Evolutionary conservation across 2,329 filamentous ascomycete species (phyloP).

Genomic region (Botrytis galanthina): DNA sequence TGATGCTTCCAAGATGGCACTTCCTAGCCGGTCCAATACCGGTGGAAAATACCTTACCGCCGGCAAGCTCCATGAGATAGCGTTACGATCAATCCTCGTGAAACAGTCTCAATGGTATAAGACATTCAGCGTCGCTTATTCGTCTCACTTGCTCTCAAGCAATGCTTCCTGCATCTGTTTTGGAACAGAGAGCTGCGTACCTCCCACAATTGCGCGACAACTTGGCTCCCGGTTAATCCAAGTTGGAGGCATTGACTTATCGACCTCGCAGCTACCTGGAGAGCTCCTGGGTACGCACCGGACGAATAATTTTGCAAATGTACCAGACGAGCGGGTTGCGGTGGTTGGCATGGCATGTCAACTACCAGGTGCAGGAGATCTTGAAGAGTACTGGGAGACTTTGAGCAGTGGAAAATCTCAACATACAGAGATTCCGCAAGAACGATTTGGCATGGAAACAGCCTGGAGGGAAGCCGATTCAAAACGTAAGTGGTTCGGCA

Average conservation of each 20-base stretch:
- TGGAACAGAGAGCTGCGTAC: conserved; percentile 41
- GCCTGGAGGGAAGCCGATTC: not conserved
- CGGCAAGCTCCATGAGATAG: conserved; percentile 36
- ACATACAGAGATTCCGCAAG: conserved; percentile 56
- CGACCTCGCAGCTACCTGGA: no score
- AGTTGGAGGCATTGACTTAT: not conserved
- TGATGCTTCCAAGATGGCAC: conserved; percentile 29
- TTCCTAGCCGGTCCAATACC: conserved; percentile 29
- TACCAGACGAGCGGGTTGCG: conserved; percentile 32
- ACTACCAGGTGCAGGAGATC: conserved; percentile 37
- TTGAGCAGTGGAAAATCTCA: conserved; percentile 71
- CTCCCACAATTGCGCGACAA: conserved; percentile 37
- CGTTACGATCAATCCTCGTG: conserved; percentile 39
- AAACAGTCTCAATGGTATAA: conserved; percentile 41
- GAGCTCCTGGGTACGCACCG: no score
- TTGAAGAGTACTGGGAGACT: conserved; percentile 69
- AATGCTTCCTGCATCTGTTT: conserved; percentile 34
- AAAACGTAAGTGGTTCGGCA: conserved; percentile 21
- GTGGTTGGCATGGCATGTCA: conserved; percentile 40
- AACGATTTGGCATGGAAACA: conserved; percentile 64
- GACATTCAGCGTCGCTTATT: conserved; percentile 33
- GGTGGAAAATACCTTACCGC: conserved; percentile 26
- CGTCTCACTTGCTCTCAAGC: conserved; percentile 16
- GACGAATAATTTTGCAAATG: no score
- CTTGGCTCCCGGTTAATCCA: conserved; percentile 25